Conservation (phyloP, 139 green algal species). For the Tetradesmus obliquus region DNA sequence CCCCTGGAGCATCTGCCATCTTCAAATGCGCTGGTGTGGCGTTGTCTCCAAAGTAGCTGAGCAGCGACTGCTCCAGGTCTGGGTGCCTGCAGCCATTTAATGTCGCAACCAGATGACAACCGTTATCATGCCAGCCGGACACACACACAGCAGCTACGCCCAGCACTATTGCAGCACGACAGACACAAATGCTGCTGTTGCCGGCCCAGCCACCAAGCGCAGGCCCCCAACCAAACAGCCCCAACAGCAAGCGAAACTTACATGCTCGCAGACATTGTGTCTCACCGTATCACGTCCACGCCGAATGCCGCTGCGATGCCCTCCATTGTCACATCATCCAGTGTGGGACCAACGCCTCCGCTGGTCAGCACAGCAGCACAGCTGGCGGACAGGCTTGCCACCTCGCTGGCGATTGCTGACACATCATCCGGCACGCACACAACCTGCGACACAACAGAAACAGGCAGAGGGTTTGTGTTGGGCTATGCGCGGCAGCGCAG, state of each 20-base stretch:
- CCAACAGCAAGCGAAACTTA: too few species aligned
- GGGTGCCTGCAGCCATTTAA: slow-evolving; percentile 65
- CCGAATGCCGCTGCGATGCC: slow-evolving; percentile 69
- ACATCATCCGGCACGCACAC: slow-evolving; percentile 81
- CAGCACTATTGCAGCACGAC: too few species aligned
- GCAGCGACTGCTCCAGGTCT: slow-evolving; percentile 69
- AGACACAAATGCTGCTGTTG: neutral
- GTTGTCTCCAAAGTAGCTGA: slow-evolving; percentile 73
- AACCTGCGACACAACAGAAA: slow-evolving; percentile 39
- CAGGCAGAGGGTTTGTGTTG: too few species aligned
- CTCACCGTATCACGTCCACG: slow-evolving; percentile 50
- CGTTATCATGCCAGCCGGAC: too few species aligned
- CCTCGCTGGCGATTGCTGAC: slow-evolving; percentile 67
- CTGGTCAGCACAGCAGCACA: slow-evolving; percentile 79
- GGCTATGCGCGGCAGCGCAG: slow-evolving; percentile 63
- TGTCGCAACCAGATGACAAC: too few species aligned
- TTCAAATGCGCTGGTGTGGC: slow-evolving; percentile 86
- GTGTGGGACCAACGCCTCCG: slow-evolving; percentile 89
- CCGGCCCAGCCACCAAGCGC: too few species aligned
- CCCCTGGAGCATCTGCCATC: slow-evolving; percentile 81
- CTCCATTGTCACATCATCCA: slow-evolving; percentile 93
- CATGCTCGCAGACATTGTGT: too few species aligned
- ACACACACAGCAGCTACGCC: too few species aligned
- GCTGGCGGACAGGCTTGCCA: slow-evolving; percentile 50
- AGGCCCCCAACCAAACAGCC: too few species aligned